phyloP scores from a whole-genome alignment of 306 rosid species.

The Erythrophleum fordii region DNA sequence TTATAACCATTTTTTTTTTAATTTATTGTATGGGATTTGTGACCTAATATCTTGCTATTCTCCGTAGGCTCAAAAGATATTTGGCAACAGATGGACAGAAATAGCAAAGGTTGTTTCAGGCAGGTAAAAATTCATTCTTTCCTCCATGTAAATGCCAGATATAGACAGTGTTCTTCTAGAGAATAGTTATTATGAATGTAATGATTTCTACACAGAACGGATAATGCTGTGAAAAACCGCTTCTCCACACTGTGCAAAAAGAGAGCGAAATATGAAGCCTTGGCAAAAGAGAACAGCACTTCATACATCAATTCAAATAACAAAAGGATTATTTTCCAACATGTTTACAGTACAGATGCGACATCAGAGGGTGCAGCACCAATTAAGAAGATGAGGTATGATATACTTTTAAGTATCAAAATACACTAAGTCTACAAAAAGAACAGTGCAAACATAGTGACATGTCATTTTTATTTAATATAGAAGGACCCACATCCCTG shows the following conservation, averaged over 20 bases:
- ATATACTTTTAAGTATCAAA: conserved; percentile 27
- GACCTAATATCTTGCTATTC: conserved; percentile 36
- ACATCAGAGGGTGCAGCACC: conserved; percentile 59
- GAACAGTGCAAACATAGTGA: conserved; percentile 24
- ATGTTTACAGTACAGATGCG: conserved; percentile 52
- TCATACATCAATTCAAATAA: conserved; percentile 70
- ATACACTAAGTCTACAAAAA: conserved; percentile 17
- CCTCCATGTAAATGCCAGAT: conserved; percentile 16
- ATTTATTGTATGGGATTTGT: not conserved
- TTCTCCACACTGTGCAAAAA: conserved; percentile 96
- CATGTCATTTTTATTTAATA: conserved; percentile 33
- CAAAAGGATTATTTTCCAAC: conserved; percentile 66
- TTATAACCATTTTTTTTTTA: not conserved
- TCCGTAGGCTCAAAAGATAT: conserved; percentile 91
- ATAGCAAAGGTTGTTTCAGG: conserved; percentile 99
- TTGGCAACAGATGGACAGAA: conserved; percentile 99
- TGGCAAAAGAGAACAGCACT: conserved; percentile 80
- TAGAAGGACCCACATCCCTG: conserved; percentile 79
- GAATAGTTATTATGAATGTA: conserved; percentile 22
- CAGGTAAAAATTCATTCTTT: conserved; percentile 64
- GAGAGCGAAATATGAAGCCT: conserved; percentile 95
- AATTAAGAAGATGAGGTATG: conserved; percentile 75
- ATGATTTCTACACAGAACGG: conserved; percentile 71
- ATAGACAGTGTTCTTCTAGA: not conserved
- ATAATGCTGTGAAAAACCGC: conserved; percentile 98